These are phyloP conservation scores for Boletus rex-veris DNA, from an alignment of 768 basidiomycete genomes.

Conservation along the genomic window DNA sequence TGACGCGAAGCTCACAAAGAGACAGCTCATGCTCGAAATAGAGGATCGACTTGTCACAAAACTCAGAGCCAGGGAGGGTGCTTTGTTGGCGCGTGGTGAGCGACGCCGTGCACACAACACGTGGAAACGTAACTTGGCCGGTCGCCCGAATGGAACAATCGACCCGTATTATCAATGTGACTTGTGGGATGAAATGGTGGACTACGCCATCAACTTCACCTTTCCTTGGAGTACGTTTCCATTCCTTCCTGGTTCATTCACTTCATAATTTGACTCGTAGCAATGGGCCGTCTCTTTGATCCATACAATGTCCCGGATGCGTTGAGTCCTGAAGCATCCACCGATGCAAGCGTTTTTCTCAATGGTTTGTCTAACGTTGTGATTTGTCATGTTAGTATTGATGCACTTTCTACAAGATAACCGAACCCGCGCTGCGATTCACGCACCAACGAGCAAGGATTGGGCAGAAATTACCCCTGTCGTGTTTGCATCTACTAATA, in stretches of 20 bases:
- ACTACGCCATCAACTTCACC: slow-evolving; percentile 68
- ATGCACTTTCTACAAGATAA: neutral
- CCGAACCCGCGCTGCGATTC: neutral
- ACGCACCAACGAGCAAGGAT: neutral
- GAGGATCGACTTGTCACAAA: neutral
- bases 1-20: neutral
- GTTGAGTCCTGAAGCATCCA: slow-evolving; percentile 40
- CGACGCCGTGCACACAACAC: slow-evolving; percentile 17
- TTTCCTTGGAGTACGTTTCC: slow-evolving; percentile 47
- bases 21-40: neutral
- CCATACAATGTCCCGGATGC: slow-evolving; percentile 43
- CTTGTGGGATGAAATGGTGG: slow-evolving; percentile 55
- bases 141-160: slow-evolving; percentile 51
- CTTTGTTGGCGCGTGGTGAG: slow-evolving; percentile 14
- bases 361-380: slow-evolving; percentile 37
- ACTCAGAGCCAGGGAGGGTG: slow-evolving; percentile 3
- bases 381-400: neutral
- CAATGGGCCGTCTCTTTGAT: slow-evolving; percentile 34
- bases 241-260: neutral
- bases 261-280: neutral
- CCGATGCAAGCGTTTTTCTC: slow-evolving; percentile 52
- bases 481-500: too few species aligned
- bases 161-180: slow-evolving; percentile 61
- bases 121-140: slow-evolving; percentile 46
- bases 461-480: neutral